phyloP scores from a whole-genome alignment of 164 flowering plant genomes.

The Magnolia sinica region DNA sequence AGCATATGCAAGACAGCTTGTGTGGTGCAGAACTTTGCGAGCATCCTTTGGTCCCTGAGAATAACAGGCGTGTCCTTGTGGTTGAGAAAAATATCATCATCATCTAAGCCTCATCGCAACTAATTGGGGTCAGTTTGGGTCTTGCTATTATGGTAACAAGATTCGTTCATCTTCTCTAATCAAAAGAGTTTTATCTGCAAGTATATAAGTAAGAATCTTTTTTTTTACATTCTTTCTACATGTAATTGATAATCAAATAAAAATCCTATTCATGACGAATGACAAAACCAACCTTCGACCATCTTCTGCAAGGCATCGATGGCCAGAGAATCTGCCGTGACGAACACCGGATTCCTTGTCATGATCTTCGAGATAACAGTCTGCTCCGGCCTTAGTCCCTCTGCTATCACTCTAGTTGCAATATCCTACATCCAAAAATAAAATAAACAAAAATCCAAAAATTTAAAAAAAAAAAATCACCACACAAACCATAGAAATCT shows the following conservation, averaged over 20 bases:
- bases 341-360: conserved; percentile 93
- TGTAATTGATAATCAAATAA: background rate
- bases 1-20: too few species aligned
- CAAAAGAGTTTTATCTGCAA: background rate
- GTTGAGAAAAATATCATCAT: background rate
- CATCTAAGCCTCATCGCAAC: too few species aligned
- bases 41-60: background rate
- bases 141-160: too few species aligned
- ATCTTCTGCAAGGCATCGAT: conserved; percentile 95
- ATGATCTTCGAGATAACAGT: conserved; percentile 81
- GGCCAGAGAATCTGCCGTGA: conserved; percentile 80
- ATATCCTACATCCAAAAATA: conserved; percentile 55
- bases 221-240: background rate
- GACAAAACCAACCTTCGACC: conserved; percentile 67
- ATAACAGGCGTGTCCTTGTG: background rate
- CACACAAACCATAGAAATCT: background rate
- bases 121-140: too few species aligned
- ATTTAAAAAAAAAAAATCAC: background rate
- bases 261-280: background rate
- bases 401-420: conserved; percentile 83
- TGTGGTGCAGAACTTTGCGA: too few species aligned
- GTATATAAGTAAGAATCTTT: background rate
- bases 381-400: conserved; percentile 84
- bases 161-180: too few species aligned
- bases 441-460: background rate